phyloP scores from a whole-genome alignment of 495 filamentous ascomycete genomes.

The Xylaria bambusicola region DNA sequence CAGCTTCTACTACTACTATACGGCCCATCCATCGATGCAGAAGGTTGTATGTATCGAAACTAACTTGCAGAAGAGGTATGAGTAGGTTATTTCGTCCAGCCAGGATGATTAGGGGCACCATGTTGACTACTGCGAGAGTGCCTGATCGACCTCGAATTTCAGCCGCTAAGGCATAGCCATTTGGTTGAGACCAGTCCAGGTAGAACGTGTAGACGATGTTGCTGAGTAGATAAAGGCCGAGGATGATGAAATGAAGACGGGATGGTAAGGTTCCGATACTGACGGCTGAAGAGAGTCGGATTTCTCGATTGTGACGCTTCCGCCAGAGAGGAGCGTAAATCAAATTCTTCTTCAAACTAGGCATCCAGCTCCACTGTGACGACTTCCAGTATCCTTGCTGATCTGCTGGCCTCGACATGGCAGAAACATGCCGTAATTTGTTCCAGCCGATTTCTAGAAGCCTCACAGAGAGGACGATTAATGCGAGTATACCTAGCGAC shows the following conservation, averaged over 20 bases:
- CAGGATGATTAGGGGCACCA: slow-evolving; percentile 78
- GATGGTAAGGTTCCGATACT: slow-evolving; percentile 86
- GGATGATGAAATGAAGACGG: slow-evolving; percentile 74
- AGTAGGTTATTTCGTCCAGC: slow-evolving; percentile 83
- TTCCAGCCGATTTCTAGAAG: slow-evolving; percentile 45
- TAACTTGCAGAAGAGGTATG: slow-evolving; percentile 70
- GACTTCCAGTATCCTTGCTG: slow-evolving; percentile 52
- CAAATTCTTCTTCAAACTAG: slow-evolving; percentile 71
- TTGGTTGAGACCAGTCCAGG: slow-evolving; percentile 57
- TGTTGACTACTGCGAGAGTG: slow-evolving; percentile 72
- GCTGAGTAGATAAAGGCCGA: slow-evolving; percentile 64
- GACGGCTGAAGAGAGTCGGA: slow-evolving; percentile 72
- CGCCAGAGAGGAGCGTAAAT: slow-evolving; percentile 83
- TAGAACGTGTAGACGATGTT: slow-evolving; percentile 66
- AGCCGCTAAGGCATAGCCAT: slow-evolving; percentile 54
- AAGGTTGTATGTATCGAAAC: slow-evolving; percentile 89
- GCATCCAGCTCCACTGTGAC: slow-evolving; percentile 53
- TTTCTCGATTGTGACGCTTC: slow-evolving; percentile 83
- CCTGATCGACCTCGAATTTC: slow-evolving; percentile 76
- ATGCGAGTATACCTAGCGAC: slow-evolving; percentile 48
- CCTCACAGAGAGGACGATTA: slow-evolving; percentile 47
- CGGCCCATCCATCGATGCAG: slow-evolving; percentile 87
- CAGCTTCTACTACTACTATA: slow-evolving; percentile 68
- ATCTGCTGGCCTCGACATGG: slow-evolving; percentile 47
- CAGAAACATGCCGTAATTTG: slow-evolving; percentile 48